These are phyloP conservation scores for Geosmithia flava DNA, from an alignment of 2,329 filamentous ascomycete species.

Conservation along the genomic window DNA sequence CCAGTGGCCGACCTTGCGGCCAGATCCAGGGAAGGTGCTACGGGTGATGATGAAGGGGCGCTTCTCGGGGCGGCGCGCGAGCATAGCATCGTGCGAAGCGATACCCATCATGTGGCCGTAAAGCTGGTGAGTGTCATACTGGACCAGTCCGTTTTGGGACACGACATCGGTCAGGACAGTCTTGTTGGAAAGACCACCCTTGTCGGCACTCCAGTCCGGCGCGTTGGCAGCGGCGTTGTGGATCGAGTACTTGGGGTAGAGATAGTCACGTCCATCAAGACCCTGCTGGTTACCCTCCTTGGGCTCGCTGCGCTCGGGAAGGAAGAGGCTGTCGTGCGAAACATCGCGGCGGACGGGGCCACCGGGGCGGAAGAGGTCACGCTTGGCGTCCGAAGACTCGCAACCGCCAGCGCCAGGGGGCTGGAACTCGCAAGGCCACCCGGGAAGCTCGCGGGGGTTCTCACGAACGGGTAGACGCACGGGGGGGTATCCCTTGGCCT, in stretches of 20 bases:
- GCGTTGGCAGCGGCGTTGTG: slow-evolving; percentile 52
- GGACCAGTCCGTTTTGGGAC: slow-evolving; percentile 56
- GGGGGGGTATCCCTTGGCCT: slow-evolving; percentile 38
- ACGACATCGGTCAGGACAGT: slow-evolving; percentile 68
- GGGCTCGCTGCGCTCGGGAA: slow-evolving; percentile 36
- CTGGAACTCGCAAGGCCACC: slow-evolving; percentile 40
- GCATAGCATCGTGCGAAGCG: slow-evolving; percentile 62
- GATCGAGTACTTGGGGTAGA: slow-evolving; percentile 66
- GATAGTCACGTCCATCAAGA: slow-evolving; percentile 43
- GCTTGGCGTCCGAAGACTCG: not conserved
- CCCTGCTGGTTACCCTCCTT: slow-evolving; percentile 22
- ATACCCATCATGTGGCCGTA: slow-evolving; percentile 66
- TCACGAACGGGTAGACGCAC: slow-evolving; percentile 48
- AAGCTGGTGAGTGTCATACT: slow-evolving; percentile 79
- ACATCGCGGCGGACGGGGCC: slow-evolving; percentile 1
- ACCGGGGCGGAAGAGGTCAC: not conserved
- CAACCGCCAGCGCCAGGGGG: slow-evolving; percentile 7
- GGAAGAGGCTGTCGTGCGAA: slow-evolving; percentile 1
- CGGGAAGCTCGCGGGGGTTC: slow-evolving; percentile 52
- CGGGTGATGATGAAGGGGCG: slow-evolving; percentile 78
- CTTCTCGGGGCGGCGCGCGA: slow-evolving; percentile 49
- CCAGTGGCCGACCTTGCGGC: slow-evolving; percentile 71
- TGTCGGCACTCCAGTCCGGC: slow-evolving; percentile 30
- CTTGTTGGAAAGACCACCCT: slow-evolving; percentile 45
- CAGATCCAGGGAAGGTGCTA: slow-evolving; percentile 67